Conservation (phyloP, 495 filamentous ascomycete species). For the Xanthoparmelia taractica region DNA sequence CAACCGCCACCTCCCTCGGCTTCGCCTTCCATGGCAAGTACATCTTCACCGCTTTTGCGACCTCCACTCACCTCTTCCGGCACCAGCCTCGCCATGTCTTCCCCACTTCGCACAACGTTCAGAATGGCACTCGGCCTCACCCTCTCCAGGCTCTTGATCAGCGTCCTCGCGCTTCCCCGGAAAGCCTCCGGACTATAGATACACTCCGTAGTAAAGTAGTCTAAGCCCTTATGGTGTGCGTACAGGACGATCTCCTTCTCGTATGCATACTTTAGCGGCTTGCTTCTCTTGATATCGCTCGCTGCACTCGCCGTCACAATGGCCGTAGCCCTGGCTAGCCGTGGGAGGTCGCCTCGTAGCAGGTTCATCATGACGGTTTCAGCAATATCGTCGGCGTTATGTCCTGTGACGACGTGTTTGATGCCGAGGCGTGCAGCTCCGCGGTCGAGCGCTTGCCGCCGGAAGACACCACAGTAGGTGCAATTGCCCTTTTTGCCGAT, state of each 20-base stretch:
- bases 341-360: conserved; percentile 79
- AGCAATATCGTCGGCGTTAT: conserved; percentile 97
- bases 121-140: conserved; percentile 89
- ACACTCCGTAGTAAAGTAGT: conserved; percentile 98
- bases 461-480: conserved; percentile 96
- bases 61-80: conserved; percentile 46
- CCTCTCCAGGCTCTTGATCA: conserved; percentile 92
- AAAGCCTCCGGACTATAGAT: conserved; percentile 99
- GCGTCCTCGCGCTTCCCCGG: conserved; percentile 75
- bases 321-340: conserved; percentile 80
- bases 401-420: conserved; percentile 90
- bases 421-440: conserved; percentile 84
- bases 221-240: conserved; percentile 88
- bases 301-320: conserved; percentile 73
- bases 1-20: conserved; percentile 65
- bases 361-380: conserved; percentile 98
- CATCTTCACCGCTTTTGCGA: conserved; percentile 26
- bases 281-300: conserved; percentile 80
- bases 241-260: conserved; percentile 99
- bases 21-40: conserved; percentile 30
- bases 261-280: conserved; percentile 95
- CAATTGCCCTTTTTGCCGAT: conserved; percentile 98
- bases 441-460: conserved; percentile 87
- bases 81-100: conserved; percentile 88
- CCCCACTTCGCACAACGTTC: conserved; percentile 88